A percentile compares a stretch with the other conserved stretches of the same genome.
These are phyloP conservation scores for Geotrichum cucujoidarum DNA, from an alignment of 1,139 yeast species.

Conservation along the genomic window DNA sequence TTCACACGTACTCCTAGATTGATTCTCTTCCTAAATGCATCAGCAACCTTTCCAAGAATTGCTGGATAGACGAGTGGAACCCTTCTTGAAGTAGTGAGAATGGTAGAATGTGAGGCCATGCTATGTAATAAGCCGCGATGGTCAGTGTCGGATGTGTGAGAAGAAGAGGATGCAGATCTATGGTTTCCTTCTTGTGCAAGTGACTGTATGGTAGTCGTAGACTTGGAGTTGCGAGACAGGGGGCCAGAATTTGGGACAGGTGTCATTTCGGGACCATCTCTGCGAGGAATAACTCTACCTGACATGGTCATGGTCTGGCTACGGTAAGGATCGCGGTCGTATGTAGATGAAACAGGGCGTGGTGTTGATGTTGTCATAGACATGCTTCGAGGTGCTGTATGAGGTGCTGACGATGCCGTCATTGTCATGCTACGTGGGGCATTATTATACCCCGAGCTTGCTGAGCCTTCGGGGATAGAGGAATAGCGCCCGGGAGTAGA, in stretches of 20 bases:
- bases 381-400: constrained; percentile 24
- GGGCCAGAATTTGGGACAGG: constrained; percentile 2
- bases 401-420: constrained; percentile 20
- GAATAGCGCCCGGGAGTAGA: constrained; percentile 5
- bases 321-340: constrained; percentile 23
- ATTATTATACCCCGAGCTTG: neutral
- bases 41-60: constrained; percentile 76
- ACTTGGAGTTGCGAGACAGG: constrained; percentile 11
- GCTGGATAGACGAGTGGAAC: constrained; percentile 84
- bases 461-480: constrained; percentile 8
- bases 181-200: constrained; percentile 2
- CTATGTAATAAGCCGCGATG: constrained; percentile 22
- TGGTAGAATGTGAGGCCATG: constrained; percentile 32
- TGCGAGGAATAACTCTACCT: constrained; percentile 33
- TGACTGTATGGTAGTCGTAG: constrained; percentile 4
- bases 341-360: constrained; percentile 5
- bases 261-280: constrained; percentile 25
- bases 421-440: constrained; percentile 27
- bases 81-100: constrained; percentile 43
- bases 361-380: constrained; percentile 24
- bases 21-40: constrained; percentile 65
- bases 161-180: constrained; percentile 26
- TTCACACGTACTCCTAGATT: constrained; percentile 75
- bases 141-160: constrained; percentile 13
- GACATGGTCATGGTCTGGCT: constrained; percentile 29